These are phyloP conservation scores for Moesziomyces aphidis DNA, from an alignment of 1,284 basidiomycete species.

Conservation along the genomic window DNA sequence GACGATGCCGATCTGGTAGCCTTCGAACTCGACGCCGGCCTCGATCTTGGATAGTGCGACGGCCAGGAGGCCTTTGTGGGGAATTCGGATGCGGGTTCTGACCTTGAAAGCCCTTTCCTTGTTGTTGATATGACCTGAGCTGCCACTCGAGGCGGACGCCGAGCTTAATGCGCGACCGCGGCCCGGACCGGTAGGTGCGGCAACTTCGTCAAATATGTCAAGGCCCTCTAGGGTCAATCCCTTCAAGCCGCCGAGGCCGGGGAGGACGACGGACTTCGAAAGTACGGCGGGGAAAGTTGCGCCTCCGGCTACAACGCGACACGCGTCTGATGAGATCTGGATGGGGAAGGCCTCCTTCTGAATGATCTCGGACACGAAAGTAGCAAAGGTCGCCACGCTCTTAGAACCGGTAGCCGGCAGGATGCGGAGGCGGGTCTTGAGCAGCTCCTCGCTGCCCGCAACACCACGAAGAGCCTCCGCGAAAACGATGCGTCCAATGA, in stretches of 20 bases:
- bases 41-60: constrained; percentile 44
- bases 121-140: constrained; percentile 10
- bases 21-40: constrained; percentile 42
- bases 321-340: constrained; percentile 32
- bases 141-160: constrained; percentile 33
- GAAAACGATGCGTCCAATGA: constrained; percentile 36
- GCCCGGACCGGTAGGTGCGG: constrained; percentile 38
- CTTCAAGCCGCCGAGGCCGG: constrained; percentile 50
- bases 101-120: constrained; percentile 43
- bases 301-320: constrained; percentile 46
- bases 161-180: constrained; percentile 36
- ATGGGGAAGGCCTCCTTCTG: constrained; percentile 23
- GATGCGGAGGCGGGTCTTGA: constrained; percentile 36
- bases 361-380: constrained; percentile 49
- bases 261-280: constrained; percentile 46
- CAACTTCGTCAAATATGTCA: constrained; percentile 53
- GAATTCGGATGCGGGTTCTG: constrained; percentile 29
- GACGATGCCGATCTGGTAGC: constrained; percentile 40
- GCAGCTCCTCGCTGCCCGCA: constrained; percentile 23
- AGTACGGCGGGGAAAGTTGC: constrained; percentile 48
- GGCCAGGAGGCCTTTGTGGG: constrained; percentile 29
- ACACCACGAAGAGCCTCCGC: constrained; percentile 42
- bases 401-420: constrained; percentile 26
- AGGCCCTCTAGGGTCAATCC: constrained; percentile 41
- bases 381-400: constrained; percentile 41